These are phyloP conservation scores for Kwoniella botswanensis DNA, from an alignment of 768 basidiomycete species.

Conservation along the genomic window DNA sequence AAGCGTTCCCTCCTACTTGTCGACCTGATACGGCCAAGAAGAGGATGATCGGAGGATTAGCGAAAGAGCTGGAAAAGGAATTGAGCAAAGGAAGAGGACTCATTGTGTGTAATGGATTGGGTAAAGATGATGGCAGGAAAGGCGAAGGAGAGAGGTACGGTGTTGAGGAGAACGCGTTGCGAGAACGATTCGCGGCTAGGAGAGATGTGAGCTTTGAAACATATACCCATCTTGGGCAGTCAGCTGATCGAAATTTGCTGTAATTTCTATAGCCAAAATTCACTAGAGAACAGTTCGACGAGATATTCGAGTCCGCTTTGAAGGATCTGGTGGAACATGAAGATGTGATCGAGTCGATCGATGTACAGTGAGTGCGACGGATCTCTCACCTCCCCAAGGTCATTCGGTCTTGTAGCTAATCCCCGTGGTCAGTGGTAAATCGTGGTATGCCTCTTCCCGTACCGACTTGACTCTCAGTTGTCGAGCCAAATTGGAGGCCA, in stretches of 20 bases:
- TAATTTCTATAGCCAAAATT: conserved; percentile 36
- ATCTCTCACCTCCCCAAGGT: too few species aligned
- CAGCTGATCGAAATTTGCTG: conserved; percentile 1
- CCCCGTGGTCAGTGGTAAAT: conserved; percentile 42
- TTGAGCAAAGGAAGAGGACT: conserved; percentile 53
- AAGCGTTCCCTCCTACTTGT: conserved; percentile 57
- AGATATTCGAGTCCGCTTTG: conserved; percentile 58
- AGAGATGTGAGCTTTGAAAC: conserved; percentile 42
- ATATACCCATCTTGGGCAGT: not conserved
- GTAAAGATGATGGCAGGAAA: conserved; percentile 46
- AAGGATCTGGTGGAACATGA: conserved; percentile 58
- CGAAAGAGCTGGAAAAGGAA: conserved; percentile 45
- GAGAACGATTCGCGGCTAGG: conserved; percentile 35
- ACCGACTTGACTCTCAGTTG: conserved; percentile 59
- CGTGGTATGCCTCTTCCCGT: conserved; percentile 56
- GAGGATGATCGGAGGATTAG: conserved; percentile 55
- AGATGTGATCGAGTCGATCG: conserved; percentile 54
- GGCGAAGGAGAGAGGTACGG: conserved; percentile 47
- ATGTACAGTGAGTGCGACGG: conserved; percentile 51
- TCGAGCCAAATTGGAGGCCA: conserved; percentile 51
- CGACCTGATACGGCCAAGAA: conserved; percentile 59
- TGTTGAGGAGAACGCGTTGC: conserved; percentile 35
- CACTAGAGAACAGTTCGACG: conserved; percentile 48
- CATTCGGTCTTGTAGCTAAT: not conserved
- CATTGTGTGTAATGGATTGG: conserved; percentile 56